Conservation (phyloP, 2,329 filamentous ascomycete genomes). For the Neophaeococcomyces mojaviensis region DNA sequence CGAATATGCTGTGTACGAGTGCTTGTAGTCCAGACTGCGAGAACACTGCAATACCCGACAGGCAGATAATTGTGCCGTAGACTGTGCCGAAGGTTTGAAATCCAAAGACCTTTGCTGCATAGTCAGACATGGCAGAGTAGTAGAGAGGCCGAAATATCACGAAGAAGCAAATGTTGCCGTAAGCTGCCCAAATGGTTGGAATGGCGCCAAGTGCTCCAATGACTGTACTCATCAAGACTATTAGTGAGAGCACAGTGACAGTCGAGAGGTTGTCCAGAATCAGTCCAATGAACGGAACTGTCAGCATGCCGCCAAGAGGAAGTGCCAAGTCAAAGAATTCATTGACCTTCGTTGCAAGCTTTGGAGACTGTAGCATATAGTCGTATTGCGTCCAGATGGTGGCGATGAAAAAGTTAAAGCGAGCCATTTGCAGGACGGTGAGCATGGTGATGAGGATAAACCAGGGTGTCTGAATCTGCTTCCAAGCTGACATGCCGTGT, state of each 20-base stretch:
- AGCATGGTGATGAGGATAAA: constrained; percentile 75
- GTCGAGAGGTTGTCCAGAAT: constrained; percentile 73
- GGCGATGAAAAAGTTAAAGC: constrained; percentile 84
- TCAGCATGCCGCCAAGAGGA: constrained; percentile 70
- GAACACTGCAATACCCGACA: constrained; percentile 77
- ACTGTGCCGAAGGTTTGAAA: constrained; percentile 88
- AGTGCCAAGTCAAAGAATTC: constrained; percentile 77
- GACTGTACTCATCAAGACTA: constrained; percentile 63
- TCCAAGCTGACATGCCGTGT: constrained; percentile 59
- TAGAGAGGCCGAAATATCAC: constrained; percentile 82
- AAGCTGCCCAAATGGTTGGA: constrained; percentile 61
- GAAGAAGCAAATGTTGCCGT: constrained; percentile 73
- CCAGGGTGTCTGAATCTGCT: constrained; percentile 75
- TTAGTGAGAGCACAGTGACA: constrained; percentile 57
- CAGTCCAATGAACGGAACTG: constrained; percentile 76
- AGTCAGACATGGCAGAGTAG: constrained; percentile 86
- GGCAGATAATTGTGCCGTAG: constrained; percentile 81
- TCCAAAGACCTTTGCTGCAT: constrained; percentile 84
- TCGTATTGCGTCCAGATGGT: constrained; percentile 76
- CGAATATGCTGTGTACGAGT: constrained; percentile 64
- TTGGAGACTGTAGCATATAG: constrained; percentile 58
- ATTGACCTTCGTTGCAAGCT: constrained; percentile 62
- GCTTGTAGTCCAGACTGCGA: constrained; percentile 72
- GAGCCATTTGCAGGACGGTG: constrained; percentile 64
- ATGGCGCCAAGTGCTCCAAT: constrained; percentile 73